These are phyloP conservation scores for Protomyces macrosporus DNA, from an alignment of 1,139 yeast genomes.

Conservation along the genomic window DNA sequence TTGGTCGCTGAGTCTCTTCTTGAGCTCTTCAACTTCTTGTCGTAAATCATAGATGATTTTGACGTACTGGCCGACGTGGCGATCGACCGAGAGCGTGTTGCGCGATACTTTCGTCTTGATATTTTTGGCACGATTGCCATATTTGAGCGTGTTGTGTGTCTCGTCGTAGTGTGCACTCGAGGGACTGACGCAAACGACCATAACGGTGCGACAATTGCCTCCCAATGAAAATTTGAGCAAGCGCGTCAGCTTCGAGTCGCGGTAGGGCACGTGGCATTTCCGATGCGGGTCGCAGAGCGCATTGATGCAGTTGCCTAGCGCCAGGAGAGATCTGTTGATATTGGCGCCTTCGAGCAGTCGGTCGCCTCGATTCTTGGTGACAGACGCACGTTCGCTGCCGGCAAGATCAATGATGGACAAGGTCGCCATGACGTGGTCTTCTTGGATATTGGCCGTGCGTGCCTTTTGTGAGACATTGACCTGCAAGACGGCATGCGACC, in stretches of 20 bases:
- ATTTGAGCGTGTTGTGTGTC: slow-evolving; percentile 78
- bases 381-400: slow-evolving; percentile 87
- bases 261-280: slow-evolving; percentile 73
- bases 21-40: slow-evolving; percentile 65
- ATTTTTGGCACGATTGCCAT: slow-evolving; percentile 90
- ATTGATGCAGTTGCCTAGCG: slow-evolving; percentile 89
- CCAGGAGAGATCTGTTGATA: slow-evolving; percentile 82
- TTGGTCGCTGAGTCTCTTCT: slow-evolving; percentile 39
- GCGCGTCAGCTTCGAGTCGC: slow-evolving; percentile 87
- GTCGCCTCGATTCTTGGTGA: slow-evolving; percentile 51
- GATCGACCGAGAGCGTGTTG: slow-evolving; percentile 69
- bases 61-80: slow-evolving; percentile 83
- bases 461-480: slow-evolving; percentile 47
- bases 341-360: slow-evolving; percentile 88
- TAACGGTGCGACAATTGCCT: slow-evolving; percentile 80
- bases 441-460: slow-evolving; percentile 41
- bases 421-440: slow-evolving; percentile 51
- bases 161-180: slow-evolving; percentile 71
- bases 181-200: slow-evolving; percentile 64
- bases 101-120: slow-evolving; percentile 75
- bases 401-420: slow-evolving; percentile 90
- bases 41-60: slow-evolving; percentile 82
- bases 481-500: slow-evolving; percentile 90
- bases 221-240: slow-evolving; percentile 85
- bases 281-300: slow-evolving; percentile 73